A percentile compares a stretch with the other conserved stretches of the same genome.
Conservation (phyloP, 1,139 yeast genomes). For the Yamadazyma pseudoaaseri region DNA sequence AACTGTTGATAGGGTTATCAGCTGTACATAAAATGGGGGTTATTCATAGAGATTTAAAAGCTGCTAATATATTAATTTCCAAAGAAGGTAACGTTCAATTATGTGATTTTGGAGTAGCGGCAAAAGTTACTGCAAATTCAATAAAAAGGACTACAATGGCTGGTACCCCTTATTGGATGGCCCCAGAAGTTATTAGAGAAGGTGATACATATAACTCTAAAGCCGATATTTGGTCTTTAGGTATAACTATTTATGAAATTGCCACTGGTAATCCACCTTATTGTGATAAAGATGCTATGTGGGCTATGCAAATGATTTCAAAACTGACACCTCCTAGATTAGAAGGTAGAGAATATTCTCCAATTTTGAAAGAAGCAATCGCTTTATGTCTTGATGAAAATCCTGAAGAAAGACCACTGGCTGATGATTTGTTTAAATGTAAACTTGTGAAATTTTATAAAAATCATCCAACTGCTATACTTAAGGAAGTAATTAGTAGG, state of each 20-base stretch:
- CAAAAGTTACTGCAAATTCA: constrained; percentile 77
- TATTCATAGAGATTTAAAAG: constrained; percentile 93
- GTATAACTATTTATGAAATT: constrained; percentile 89
- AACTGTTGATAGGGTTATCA: constrained; percentile 71
- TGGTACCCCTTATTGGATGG: constrained; percentile 99
- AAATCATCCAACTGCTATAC: constrained; percentile 53
- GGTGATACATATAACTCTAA: constrained; percentile 83
- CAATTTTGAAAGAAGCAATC: constrained; percentile 77
- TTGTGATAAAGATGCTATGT: constrained; percentile 89
- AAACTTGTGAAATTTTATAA: constrained; percentile 67
- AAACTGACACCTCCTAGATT: constrained; percentile 91
- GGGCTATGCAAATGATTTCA: constrained; percentile 93
- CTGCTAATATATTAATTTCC: constrained; percentile 88
- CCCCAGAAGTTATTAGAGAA: constrained; percentile 95
- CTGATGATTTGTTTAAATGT: constrained; percentile 78
- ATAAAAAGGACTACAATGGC: constrained; percentile 91
- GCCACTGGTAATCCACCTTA: constrained; percentile 98
- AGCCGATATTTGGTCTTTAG: constrained; percentile 93
- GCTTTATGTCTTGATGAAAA: constrained; percentile 93
- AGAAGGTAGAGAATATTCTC: constrained; percentile 84
- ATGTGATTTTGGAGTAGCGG: constrained; percentile 98
- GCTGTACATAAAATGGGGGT: constrained; percentile 88
- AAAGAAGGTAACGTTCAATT: constrained; percentile 87
- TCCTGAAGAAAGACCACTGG: constrained; percentile 83
- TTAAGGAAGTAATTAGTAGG: constrained; percentile 78